Base-by-base conservation (phyloP, 768 basidiomycete genomes). In the Leccinum longicurvipes region DNA sequence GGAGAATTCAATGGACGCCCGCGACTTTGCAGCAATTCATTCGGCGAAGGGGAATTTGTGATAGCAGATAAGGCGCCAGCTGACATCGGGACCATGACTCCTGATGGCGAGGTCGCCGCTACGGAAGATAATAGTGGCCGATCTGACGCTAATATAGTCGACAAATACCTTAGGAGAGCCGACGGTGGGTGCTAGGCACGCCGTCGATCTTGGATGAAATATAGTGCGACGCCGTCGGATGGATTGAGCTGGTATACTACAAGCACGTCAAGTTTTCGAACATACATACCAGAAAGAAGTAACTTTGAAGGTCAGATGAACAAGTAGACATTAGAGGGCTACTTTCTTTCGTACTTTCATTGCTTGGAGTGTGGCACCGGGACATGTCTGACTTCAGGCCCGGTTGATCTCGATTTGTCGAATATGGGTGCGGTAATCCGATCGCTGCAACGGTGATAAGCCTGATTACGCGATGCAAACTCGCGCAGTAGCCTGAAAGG, bases 391-490 rank as follows among this genome's bases (percentile, higher is more conserved):
- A 44, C 44, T 42, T 44, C 29, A 27, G 49, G n/a, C 23, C 23
- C 12, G n/a, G 23, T 3, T 51, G 31, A 57, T 53, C 49, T 55
- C 32, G 53, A 63, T 60, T 25, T 32, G 48, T 34, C 36, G 19
- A 39, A 51, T 17, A 27, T 53, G 31, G 21, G 51, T 6, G 45
- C 19, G 28, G 39, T 46, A 6, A 34, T 27, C 21, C n/a, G 21
- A 52, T 54, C 28, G 50, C 34, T 17, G 27, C 24, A 31, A 58
- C 25, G 21, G 19, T 28, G 44, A 52, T 7, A 42, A 45, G 51
- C 45, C 56, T 52, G 45, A 32, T 50, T 46, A 51, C 58, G 54
- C 42, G 64, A 58, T 56, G 59, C 12, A 51, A 41, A 45, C 21
- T 32, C n/a, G 32, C 45, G 50, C 50, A 56, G 45, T 25, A 51